Evolutionary conservation across 2,329 filamentous ascomycete species (phyloP).

Genomic region (Alternaria sp.): DNA sequence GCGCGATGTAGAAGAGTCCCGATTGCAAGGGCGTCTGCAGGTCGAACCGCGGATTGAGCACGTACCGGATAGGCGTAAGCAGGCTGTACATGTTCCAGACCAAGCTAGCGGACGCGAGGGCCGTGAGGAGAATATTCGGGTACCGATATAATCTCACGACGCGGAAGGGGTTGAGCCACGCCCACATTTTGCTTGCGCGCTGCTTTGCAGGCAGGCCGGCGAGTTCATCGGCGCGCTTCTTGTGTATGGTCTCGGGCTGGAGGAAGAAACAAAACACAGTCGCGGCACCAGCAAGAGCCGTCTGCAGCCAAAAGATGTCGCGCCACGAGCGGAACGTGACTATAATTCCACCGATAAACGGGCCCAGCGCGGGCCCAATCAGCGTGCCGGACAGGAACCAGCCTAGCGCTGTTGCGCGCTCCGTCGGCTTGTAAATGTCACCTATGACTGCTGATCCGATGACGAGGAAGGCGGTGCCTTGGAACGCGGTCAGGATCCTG

Average conservation of each 20-base stretch:
- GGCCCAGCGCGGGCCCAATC: conserved; percentile 68
- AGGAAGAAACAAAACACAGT: conserved; percentile 69
- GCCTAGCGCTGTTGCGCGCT: conserved; percentile 75
- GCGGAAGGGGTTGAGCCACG: conserved; percentile 72
- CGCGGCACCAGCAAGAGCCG: conserved; percentile 69
- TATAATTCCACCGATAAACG: conserved; percentile 77
- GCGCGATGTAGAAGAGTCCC: conserved; percentile 77
- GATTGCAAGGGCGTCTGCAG: conserved; percentile 71
- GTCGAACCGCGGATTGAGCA: conserved; percentile 77
- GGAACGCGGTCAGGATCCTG: conserved; percentile 75
- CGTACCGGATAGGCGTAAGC: conserved; percentile 74
- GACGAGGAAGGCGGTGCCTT: conserved; percentile 77
- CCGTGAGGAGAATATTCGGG: conserved; percentile 68
- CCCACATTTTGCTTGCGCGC: conserved; percentile 58
- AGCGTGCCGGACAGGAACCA: conserved; percentile 78
- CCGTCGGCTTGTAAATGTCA: conserved; percentile 62
- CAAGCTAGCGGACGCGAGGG: conserved; percentile 67
- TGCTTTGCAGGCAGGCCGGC: conserved; percentile 56
- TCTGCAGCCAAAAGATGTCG: conserved; percentile 80
- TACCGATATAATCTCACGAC: conserved; percentile 71
- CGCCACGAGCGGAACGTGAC: conserved; percentile 78
- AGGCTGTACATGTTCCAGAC: conserved; percentile 81
- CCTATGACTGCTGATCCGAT: conserved; percentile 75
- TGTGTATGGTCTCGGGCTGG: conserved; percentile 76
- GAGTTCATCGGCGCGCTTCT: conserved; percentile 69